Evolutionary conservation across 2,329 filamentous ascomycete species (phyloP), one percentile per base, ranked within the genome.

Genomic region (Monosporascus ibericus): DNA sequence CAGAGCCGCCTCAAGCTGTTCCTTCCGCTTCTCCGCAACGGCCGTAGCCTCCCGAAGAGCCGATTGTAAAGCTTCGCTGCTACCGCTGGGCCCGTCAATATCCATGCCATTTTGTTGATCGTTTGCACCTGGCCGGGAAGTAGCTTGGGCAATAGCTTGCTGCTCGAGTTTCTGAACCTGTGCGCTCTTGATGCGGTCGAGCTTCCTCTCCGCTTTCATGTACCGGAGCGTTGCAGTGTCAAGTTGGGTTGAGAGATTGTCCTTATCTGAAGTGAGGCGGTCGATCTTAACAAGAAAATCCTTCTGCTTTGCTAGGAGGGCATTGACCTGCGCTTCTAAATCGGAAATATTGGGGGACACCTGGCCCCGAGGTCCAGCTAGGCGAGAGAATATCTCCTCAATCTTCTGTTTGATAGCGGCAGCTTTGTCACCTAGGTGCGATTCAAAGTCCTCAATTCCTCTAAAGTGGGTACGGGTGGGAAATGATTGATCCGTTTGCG

Each of bases 121-220:
- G 6, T 74, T 71, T 5, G 76, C 73, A 22, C 65, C 70, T 65
- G 77, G 66, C 5, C 69, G 66, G 64, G 73, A 75, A 6, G 79
- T 73, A 15, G 81, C 82, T 52, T 86, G 86, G 53, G 88, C 80
- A 49, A 92, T 81, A 34, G 92, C 91, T 71, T 96, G 90, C 63
- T 90, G 88, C 68, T 97, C 94, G 54, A 99, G 72, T 68, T 95
- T 96, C 56, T 92, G 88, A 1, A 96, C 91, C 52, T 95, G 91
- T 17, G 85, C 75, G 66, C 94, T 99, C 70, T 90, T 92, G 24
- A 87, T 83, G 44, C 94, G 84, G 68, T 99, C 94, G 49, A 97
- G 77, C 68, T 91, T 94, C 75, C 95, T 95, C 69, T 99, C 94
- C 0, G 94, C 94, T 60, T 95, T 89, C 75, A 97, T 90, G 65